Evolutionary conservation across 164 flowering plant species (phyloP), one percentile per base, ranked within the genome.

Genomic region (Akebia trifoliata): DNA sequence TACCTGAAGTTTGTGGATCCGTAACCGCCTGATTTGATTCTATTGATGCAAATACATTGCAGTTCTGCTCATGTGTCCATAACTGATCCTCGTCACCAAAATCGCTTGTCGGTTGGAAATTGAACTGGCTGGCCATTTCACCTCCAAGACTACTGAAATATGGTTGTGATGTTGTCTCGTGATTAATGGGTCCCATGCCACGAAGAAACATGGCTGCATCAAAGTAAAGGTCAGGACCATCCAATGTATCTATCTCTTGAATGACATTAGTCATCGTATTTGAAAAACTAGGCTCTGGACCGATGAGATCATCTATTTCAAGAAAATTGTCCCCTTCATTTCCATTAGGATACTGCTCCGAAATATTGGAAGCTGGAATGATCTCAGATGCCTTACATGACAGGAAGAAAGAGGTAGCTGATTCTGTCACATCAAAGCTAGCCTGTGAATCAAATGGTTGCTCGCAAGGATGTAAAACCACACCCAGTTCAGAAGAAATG

Each of bases 231-330:
- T 93, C 92, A 52, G 72, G 26, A 36, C 70, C 87, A 47, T 66
- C 49, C 38, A 85, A 62, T 18, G 74, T 76, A 74, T 69, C 78
- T 9, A 66, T 35, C n/a, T 70, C 76, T 15, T 60, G 71, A 56
- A 72, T 39, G 34, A 65, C 50, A 18, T 46, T 30, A 14, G 50
- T 59, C 39, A 38, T 25, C 25, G 32, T 37, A 3, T n/a, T n/a
- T n/a, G 68, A 46, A 34, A 50, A 31, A 18, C 52, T 52, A 46
- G 81, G 75, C 40, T 68, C 77, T 18, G 76, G 74, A 58, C 70
- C 77, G 36, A 74, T 1, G 39, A 94, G 87, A 76, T 94, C 99
- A 69, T 82, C 65, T 39, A 88, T 72, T 69, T 94, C 96, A 50
- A 90, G 56, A 68, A 81, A 93, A 67, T 79, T 85, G 32, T 72